Percentiles rank a stretch among this genome's conserved stretches.
These are phyloP conservation scores for Saccharomyces kudriavzevii DNA, from an alignment of 805 yeast species.

Conservation along the genomic window DNA sequence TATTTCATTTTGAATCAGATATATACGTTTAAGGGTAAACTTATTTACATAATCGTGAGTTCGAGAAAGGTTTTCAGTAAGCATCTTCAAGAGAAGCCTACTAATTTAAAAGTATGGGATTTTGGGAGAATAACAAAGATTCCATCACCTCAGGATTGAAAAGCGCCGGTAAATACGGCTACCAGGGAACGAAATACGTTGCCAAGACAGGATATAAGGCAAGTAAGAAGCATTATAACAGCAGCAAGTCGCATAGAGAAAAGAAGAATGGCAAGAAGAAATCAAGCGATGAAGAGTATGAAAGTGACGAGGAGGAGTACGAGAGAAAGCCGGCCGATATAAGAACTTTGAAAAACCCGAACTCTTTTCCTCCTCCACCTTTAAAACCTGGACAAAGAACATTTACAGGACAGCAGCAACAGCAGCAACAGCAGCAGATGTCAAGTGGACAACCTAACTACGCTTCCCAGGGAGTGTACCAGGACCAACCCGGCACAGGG, in stretches of 20 bases:
- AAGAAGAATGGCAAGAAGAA: constrained; percentile 5
- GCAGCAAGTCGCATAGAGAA: constrained; percentile 10
- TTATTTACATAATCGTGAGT: background rate
- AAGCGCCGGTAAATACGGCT: constrained; percentile 32
- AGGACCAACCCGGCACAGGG: background rate
- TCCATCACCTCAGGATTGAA: constrained; percentile 31
- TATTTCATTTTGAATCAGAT: background rate
- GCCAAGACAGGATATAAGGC: constrained; percentile 36
- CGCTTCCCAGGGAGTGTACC: background rate
- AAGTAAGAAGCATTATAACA: constrained; percentile 30
- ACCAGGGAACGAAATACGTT: constrained; percentile 34
- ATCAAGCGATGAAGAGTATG: constrained; percentile 12
- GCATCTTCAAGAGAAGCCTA: background rate
- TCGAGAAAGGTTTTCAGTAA: background rate
- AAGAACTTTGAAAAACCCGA: constrained; percentile 12
- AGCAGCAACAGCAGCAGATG: background rate
- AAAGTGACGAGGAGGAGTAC: constrained; percentile 7
- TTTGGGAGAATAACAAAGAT: constrained; percentile 38
- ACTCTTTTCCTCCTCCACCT: constrained; percentile 34
- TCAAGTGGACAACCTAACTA: background rate
- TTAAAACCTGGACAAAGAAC: constrained; percentile 33
- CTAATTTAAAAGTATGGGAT: constrained; percentile 6
- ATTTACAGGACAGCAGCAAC: constrained; percentile 11
- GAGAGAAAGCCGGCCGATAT: constrained; percentile 1
- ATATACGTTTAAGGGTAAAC: background rate